Base-by-base conservation (phyloP, 495 filamentous ascomycete genomes). In the Pseudomonodictys pantanalensis region DNA sequence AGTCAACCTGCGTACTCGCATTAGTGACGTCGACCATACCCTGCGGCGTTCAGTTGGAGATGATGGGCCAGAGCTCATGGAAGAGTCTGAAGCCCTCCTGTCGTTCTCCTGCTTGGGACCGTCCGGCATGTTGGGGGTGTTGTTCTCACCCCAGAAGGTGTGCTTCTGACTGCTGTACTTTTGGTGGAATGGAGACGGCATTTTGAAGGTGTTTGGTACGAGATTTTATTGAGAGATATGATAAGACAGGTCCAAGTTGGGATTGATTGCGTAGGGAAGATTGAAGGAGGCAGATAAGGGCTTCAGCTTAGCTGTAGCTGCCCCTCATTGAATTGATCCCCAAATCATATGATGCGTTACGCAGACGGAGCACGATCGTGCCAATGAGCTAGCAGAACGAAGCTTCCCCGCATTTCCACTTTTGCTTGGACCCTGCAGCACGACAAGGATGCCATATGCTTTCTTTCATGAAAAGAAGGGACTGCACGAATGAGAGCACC, bases 101-200 rank as follows among this genome's bases (percentile, higher is more conserved):
- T 58, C 48, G 12, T 25, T 20, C 5, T 59, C 30, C 38, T 58
- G 28, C 28, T 58, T 64, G 15, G 58, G 48, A 1, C 47, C 53
- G 12, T 59, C 64, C 22, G 64, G 54, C 54, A 55, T 62, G n/a
- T 41, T 18, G 20, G 55, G 30, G 4, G 39, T 42, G 26, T 26
- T 42, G 41, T 53, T 46, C n/a, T 47, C 45, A 18, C 60, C 60
- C 29, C 45, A 63, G 35, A 55, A 8, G 24, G 42, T 62, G 46
- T 67, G 64, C 10, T 25, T 62, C 26, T 67, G 64, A 11, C 52
- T 43, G 22, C 59, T 63, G 59, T 67, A 67, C 43, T 67, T 67
- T 28, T 67, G 64, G n/a, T 67, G 64, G 59, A 67, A 62, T 44
- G 64, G 59, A 33, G 58, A 66, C 18, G 63, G 63, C 63, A 66